phyloP scores from a whole-genome alignment of 257 asterid species.

The Solanum ossicruentum region DNA sequence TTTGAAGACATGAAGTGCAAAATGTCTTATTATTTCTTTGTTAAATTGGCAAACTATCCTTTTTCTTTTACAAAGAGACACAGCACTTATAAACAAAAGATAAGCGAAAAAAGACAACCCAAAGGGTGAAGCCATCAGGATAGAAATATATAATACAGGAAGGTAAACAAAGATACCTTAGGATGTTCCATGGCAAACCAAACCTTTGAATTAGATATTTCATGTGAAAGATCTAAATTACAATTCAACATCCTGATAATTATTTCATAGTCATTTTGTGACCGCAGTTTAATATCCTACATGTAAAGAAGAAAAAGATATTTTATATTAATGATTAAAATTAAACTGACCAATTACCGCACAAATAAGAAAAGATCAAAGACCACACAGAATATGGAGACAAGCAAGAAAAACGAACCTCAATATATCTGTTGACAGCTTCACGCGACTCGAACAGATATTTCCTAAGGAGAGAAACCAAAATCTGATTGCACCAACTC shows the following conservation, averaged over 20 bases:
- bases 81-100: background rate
- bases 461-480: constrained; percentile 41
- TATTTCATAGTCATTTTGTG: constrained; percentile 47
- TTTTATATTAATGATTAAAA: background rate
- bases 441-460: constrained; percentile 63
- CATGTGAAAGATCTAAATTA: constrained; percentile 32
- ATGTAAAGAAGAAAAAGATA: background rate
- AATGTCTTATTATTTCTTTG: background rate
- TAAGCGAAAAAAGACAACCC: background rate
- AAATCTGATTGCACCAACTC: constrained; percentile 35
- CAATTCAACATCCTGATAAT: constrained; percentile 55
- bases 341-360: background rate
- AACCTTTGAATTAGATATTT: constrained; percentile 40
- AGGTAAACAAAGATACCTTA: constrained; percentile 35
- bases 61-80: background rate
- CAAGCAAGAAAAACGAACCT: constrained; percentile 28
- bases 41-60: background rate
- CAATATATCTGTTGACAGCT: constrained; percentile 41
- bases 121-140: background rate
- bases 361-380: background rate
- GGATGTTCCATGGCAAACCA: constrained; percentile 76
- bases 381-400: background rate
- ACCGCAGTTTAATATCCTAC: constrained; percentile 33
- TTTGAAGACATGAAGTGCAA: background rate
- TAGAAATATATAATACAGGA: background rate